Evolutionary conservation across 192 early-diverging fungal genomes (phyloP), one percentile per base, ranked within the genome.

Genomic region (Backusella australiensis): DNA sequence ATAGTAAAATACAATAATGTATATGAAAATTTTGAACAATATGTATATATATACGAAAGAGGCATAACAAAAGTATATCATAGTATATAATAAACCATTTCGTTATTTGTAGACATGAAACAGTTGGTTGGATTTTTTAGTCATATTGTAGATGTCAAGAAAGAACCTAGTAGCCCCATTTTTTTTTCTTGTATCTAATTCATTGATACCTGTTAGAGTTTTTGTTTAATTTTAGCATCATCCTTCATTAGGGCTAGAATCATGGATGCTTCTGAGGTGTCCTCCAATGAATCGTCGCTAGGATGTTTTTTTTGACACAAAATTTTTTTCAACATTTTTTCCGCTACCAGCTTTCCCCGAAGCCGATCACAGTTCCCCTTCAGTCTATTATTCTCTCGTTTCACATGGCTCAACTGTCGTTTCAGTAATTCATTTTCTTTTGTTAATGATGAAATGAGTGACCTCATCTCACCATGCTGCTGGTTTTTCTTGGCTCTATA

Each of bases 401-500:
- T 67, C 14, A 82, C 46, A 59, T 84, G 81, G 17, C 84, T 78
- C 7, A 89, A 38, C 63, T 86, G 86, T 5, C 84, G 67, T 3
- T 59, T 44, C 4, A 89, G 41, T 8, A 85, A 67, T 34, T 77
- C 79, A 70, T 85, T 85, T 53, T 89, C 79, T 74, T 84, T 81
- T 1, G 77, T 72, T 8, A 80, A 67, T 32, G 41, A 69, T 2
- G n/a, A 32, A 44, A 89, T 89, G 52, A 80, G 77, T 11, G 71
- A 23, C 12, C 80, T 69, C 87, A 89, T 89, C 73, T 89, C 85
- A n/a, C 79, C 80, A 42, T 85, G 80, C 69, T 87, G 84, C 59
- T 83, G 73, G 59, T 89, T 85, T 74, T 89, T 89, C 53, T 89
- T 89, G 34, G 84, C 84, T 29, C 87, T 74, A 75, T 89, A 89